Evolutionary conservation across 1,284 basidiomycete genomes (phyloP).

Genomic region (Mycena sp.): DNA sequence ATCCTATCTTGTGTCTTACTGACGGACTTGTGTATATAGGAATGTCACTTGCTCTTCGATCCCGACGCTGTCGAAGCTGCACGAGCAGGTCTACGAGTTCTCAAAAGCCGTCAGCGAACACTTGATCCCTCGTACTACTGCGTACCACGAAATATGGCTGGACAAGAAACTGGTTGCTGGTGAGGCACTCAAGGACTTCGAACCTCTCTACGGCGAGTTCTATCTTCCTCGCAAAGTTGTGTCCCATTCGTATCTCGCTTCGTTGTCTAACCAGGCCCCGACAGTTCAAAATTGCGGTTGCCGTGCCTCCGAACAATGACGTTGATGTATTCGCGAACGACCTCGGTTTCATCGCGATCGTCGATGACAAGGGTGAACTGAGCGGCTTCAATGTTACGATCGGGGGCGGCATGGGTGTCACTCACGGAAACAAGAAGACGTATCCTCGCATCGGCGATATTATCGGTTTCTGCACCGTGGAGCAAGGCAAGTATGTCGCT

Average conservation of each 20-base stretch:
- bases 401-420: conserved; percentile 99
- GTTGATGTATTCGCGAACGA: conserved; percentile 98
- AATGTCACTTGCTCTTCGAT: conserved; percentile 96
- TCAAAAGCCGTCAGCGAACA: conserved; percentile 88
- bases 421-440: conserved; percentile 98
- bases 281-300: conserved; percentile 97
- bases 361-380: conserved; percentile 76
- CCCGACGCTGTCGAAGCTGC: conserved; percentile 87
- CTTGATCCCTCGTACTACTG: conserved; percentile 90
- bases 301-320: conserved; percentile 96
- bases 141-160: conserved; percentile 99
- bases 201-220: conserved; percentile 97
- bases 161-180: conserved; percentile 56
- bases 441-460: conserved; percentile 92
- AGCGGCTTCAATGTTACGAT: conserved; percentile 91
- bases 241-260: conserved; percentile 16
- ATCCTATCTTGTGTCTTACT: conserved; percentile 22
- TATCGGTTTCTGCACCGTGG: conserved; percentile 92
- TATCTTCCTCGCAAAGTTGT: conserved; percentile 93
- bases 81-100: conserved; percentile 88
- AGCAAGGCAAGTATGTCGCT: conserved; percentile 88
- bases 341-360: conserved; percentile 94
- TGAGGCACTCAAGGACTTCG: conserved; percentile 69
- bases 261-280: conserved; percentile 21
- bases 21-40: conserved; percentile 47